phyloP scores from a whole-genome alignment of 2,329 filamentous ascomycete species.

The Lecanicillium sp. region DNA sequence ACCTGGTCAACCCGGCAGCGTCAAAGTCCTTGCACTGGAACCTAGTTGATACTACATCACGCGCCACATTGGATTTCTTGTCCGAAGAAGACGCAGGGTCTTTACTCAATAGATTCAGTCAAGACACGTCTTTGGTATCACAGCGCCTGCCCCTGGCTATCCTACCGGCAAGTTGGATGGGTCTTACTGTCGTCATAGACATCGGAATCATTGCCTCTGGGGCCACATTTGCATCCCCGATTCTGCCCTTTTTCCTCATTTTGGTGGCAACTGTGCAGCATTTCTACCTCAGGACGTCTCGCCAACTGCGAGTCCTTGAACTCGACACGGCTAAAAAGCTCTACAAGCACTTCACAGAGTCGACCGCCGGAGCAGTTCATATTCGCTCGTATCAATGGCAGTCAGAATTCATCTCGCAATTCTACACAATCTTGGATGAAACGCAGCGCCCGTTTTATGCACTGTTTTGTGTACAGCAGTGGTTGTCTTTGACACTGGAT shows the following conservation, averaged over 20 bases:
- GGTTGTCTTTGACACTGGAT: constrained; percentile 39
- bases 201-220: constrained; percentile 29
- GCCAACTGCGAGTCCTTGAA: constrained; percentile 48
- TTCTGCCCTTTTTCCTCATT: constrained; percentile 30
- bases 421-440: constrained; percentile 33
- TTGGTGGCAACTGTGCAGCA: constrained; percentile 17
- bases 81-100: constrained; percentile 33
- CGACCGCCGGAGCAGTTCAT: constrained; percentile 20
- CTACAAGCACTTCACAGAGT: constrained; percentile 32
- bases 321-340: constrained; percentile 46
- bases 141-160: constrained; percentile 25
- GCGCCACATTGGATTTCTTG: constrained; percentile 36
- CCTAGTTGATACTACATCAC: constrained; percentile 15
- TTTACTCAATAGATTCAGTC: constrained; percentile 33
- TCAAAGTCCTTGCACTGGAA: background rate
- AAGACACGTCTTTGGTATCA: constrained; percentile 31
- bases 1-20: background rate
- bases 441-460: constrained; percentile 24
- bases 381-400: constrained; percentile 22
- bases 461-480: constrained; percentile 39
- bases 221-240: constrained; percentile 36
- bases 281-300: constrained; percentile 40
- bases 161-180: constrained; percentile 24
- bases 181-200: constrained; percentile 12
- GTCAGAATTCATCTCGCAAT: constrained; percentile 31